Conservation (phyloP, 2,329 filamentous ascomycete species). For the Pseudogymnoascus sp. region DNA sequence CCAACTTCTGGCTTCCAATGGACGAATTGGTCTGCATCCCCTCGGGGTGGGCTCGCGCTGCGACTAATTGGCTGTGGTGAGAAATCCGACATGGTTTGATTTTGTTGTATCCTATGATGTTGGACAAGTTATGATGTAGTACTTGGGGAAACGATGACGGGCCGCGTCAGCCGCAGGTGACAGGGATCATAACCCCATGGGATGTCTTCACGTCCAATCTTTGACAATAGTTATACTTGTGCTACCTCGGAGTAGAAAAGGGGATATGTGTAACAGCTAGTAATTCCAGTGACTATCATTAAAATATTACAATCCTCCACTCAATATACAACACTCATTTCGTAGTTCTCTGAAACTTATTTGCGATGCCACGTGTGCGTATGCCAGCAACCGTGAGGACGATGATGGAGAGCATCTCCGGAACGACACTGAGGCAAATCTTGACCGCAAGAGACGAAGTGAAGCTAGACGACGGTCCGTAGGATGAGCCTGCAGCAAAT, state of each 20-base stretch:
- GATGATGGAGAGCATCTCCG: not conserved
- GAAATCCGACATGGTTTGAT: conserved; percentile 1
- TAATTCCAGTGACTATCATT: not conserved
- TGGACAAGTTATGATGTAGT: not conserved
- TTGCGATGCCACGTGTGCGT: not conserved
- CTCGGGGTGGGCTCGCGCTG: not conserved
- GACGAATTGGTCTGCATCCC: not conserved
- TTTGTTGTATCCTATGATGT: not conserved
- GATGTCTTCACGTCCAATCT: not conserved
- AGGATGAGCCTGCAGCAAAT: conserved; percentile 2
- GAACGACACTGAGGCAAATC: not conserved
- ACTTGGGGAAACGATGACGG: not conserved
- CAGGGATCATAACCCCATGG: not conserved
- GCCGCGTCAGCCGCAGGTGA: not conserved
- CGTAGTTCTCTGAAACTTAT: not conserved
- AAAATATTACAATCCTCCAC: not conserved
- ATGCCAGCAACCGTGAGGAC: not conserved
- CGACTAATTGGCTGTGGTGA: not conserved
- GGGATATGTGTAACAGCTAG: not conserved
- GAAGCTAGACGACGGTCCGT: not conserved
- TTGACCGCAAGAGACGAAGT: conserved; percentile 3
- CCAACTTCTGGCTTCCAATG: not conserved
- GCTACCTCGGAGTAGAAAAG: not conserved
- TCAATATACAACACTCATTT: not conserved
- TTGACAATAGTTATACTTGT: not conserved